A percentile compares a stretch with the other conserved stretches of the same genome.
These are phyloP conservation scores for Sarcomyxa edulis DNA, from an alignment of 768 basidiomycete species.

Conservation along the genomic window DNA sequence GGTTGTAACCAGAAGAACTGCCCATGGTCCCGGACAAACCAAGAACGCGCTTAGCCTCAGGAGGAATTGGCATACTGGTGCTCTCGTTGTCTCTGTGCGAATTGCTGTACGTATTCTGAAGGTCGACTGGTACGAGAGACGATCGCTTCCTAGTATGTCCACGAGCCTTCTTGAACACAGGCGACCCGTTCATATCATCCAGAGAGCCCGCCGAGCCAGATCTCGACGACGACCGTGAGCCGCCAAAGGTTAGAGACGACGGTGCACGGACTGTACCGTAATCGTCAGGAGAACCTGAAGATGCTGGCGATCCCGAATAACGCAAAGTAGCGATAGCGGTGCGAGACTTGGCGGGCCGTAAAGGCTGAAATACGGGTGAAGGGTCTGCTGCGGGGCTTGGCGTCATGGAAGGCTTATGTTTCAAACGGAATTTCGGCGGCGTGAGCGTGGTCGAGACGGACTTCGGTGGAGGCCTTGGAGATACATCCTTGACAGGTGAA, in stretches of 20 bases:
- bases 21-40: constrained; percentile 69
- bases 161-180: constrained; percentile 31
- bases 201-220: constrained; percentile 8
- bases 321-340: not conserved
- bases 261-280: constrained; percentile 25
- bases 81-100: constrained; percentile 10
- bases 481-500: constrained; percentile 16
- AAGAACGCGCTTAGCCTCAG: constrained; percentile 48
- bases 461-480: constrained; percentile 16
- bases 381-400: constrained; percentile 57
- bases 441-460: constrained; percentile 8
- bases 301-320: constrained; percentile 15
- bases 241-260: constrained; percentile 34
- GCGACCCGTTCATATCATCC: constrained; percentile 12
- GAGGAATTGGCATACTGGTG: constrained; percentile 32
- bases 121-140: constrained; percentile 15
- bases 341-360: constrained; percentile 43
- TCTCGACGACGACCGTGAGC: constrained; percentile 22
- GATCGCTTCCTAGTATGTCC: constrained; percentile 19
- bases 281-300: constrained; percentile 15
- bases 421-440: constrained; percentile 27
- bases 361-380: constrained; percentile 51
- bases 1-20: constrained; percentile 42
- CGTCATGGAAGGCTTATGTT: constrained; percentile 50
- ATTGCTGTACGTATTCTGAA: not conserved